Evolutionary conservation across 305 asterid species (phyloP).

Genomic region (Fraxinus greggii): DNA sequence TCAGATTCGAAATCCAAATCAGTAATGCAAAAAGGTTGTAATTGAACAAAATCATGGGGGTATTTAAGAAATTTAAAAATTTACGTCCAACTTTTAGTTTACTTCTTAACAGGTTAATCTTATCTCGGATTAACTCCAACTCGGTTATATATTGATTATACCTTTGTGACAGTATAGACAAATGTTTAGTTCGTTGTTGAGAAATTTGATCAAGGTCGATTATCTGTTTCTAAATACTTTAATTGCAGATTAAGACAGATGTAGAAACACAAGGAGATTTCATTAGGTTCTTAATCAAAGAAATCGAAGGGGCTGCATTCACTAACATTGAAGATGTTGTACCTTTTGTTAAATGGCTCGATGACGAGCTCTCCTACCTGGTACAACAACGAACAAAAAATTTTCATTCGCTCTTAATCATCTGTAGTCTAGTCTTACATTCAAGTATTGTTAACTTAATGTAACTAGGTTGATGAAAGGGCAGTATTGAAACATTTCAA

Average conservation of each 20-base stretch:
- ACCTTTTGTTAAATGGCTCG: conserved; percentile 96
- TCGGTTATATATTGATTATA: no score
- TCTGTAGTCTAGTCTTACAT: background rate
- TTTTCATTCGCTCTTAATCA: background rate
- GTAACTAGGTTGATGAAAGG: conserved; percentile 84
- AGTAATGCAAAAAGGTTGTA: conserved; percentile 37
- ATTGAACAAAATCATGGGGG: conserved; percentile 40
- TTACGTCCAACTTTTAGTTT: background rate
- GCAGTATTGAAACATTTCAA: conserved; percentile 93
- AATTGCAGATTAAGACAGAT: conserved; percentile 84
- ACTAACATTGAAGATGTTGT: conserved; percentile 91
- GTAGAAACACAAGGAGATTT: conserved; percentile 96
- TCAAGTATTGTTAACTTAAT: background rate
- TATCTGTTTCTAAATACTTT: conserved; percentile 12
- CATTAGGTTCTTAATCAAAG: conserved; percentile 87
- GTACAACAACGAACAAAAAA: conserved; percentile 31
- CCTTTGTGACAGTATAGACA: background rate
- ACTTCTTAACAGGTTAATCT: background rate
- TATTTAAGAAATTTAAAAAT: conserved; percentile 31
- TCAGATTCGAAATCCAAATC: conserved; percentile 55
- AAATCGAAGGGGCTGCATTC: conserved; percentile 87
- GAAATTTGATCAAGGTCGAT: background rate
- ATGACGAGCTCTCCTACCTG: conserved; percentile 92
- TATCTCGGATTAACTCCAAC: background rate
- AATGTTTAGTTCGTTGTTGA: background rate